Conservation (phyloP, 768 basidiomycete genomes). For the Hericium rajendrae region DNA sequence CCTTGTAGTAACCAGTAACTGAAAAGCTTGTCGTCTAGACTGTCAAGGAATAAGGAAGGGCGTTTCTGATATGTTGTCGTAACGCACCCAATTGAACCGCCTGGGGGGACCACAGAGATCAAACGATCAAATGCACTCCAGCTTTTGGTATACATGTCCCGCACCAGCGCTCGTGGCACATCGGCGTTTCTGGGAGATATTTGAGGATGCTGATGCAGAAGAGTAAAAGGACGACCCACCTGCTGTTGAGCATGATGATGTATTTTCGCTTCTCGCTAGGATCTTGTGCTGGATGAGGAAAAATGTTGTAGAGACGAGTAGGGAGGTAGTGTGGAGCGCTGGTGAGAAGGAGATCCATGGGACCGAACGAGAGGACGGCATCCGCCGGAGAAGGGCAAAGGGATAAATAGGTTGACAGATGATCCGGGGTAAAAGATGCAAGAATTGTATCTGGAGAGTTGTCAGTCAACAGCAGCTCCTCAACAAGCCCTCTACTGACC, state of each 20-base stretch:
- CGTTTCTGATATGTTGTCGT: constrained; percentile 2
- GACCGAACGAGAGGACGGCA: constrained; percentile 70
- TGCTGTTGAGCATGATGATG: constrained; percentile 60
- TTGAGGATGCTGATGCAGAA: not conserved
- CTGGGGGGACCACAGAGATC: constrained; percentile 83
- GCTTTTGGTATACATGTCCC: constrained; percentile 88
- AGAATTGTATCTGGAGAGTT: constrained; percentile 50
- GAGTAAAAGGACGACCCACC: constrained; percentile 29
- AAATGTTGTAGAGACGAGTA: constrained; percentile 63
- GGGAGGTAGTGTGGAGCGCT: constrained; percentile 69
- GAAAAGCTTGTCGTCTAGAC: constrained; percentile 88
- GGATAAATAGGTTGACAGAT: constrained; percentile 69
- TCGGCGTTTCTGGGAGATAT: constrained; percentile 59
- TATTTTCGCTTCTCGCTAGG: constrained; percentile 64
- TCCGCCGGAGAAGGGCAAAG: constrained; percentile 63
- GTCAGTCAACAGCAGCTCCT: not conserved
- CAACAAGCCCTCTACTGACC: constrained; percentile 29
- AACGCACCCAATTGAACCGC: constrained; percentile 77
- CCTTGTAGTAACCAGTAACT: constrained; percentile 82
- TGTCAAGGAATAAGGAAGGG: constrained; percentile 18
- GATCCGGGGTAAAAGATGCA: constrained; percentile 69
- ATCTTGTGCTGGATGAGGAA: constrained; percentile 78
- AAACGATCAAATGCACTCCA: constrained; percentile 89
- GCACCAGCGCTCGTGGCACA: constrained; percentile 72
- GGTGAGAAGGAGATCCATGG: constrained; percentile 70